A percentile compares a stretch with the other conserved stretches of the same genome.
phyloP scores from a whole-genome alignment of 208 protist species.

The Phytomonas francai region DNA sequence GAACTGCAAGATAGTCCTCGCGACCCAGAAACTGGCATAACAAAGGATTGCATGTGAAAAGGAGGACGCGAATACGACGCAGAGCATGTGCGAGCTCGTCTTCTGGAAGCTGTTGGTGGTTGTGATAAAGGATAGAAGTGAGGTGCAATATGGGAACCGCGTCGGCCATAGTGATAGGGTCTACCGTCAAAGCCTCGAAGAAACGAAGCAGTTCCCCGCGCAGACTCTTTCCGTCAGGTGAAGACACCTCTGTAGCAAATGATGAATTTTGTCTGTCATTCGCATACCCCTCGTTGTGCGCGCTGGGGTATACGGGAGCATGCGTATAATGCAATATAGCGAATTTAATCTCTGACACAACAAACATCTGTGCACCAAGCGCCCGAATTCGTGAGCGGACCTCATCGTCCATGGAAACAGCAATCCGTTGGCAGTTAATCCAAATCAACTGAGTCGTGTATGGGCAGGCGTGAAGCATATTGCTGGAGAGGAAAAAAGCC shows the following conservation, averaged over 20 bases:
- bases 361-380: constrained; percentile 49
- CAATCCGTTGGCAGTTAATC: constrained; percentile 37
- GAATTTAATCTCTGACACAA: constrained; percentile 21
- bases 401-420: constrained; percentile 17
- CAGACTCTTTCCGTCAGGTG: background rate
- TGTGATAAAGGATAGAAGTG: constrained; percentile 5
- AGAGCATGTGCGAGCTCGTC: constrained; percentile 26
- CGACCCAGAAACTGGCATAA: constrained; percentile 58
- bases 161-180: constrained; percentile 52
- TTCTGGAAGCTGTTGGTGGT: background rate
- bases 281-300: background rate
- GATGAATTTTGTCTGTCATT: background rate
- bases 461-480: constrained; percentile 50
- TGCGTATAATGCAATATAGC: background rate
- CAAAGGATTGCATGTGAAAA: constrained; percentile 25
- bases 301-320: background rate
- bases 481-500: constrained; percentile 66
- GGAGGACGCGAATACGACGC: constrained; percentile 38
- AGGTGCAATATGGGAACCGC: constrained; percentile 35
- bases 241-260: background rate
- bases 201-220: constrained; percentile 15
- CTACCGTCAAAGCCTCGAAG: constrained; percentile 45
- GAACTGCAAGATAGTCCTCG: constrained; percentile 34
- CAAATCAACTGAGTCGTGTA: constrained; percentile 40
- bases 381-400: constrained; percentile 33